Conservation (phyloP, 495 filamentous ascomycete genomes). For the Pseudotulostoma volvatum region DNA sequence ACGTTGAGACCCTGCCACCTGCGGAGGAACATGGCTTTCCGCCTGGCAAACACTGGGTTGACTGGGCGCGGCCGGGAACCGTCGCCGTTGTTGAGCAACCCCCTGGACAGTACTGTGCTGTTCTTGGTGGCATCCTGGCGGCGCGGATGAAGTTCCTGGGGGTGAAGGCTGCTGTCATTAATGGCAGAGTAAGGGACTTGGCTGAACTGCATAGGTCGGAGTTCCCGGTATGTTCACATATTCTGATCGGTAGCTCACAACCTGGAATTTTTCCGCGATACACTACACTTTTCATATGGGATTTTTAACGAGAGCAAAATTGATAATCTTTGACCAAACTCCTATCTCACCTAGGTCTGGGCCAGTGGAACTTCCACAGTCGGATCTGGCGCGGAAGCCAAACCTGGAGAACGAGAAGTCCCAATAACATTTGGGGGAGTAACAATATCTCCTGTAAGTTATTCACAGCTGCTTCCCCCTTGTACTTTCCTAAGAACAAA, state of each 20-base stretch:
- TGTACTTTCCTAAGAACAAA: too few species aligned
- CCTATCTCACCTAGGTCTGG: constrained; percentile 30
- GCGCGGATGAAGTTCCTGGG: constrained; percentile 41
- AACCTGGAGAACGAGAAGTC: constrained; percentile 37
- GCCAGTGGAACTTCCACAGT: constrained; percentile 39
- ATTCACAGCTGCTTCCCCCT: constrained; percentile 1
- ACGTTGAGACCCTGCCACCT: constrained; percentile 8
- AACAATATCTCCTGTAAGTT: constrained; percentile 29
- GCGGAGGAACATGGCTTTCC: constrained; percentile 14
- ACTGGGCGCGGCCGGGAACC: constrained; percentile 33
- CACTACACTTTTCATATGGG: too few species aligned
- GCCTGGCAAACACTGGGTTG: constrained; percentile 40
- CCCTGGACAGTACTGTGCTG: constrained; percentile 39
- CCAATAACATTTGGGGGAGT: constrained; percentile 33
- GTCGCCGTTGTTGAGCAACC: constrained; percentile 47
- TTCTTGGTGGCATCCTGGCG: constrained; percentile 54
- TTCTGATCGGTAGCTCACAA: too few species aligned
- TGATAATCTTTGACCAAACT: background rate
- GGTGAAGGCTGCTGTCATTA: constrained; percentile 36
- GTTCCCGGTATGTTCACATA: constrained; percentile 35
- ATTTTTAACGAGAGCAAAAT: too few species aligned
- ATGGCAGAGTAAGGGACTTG: constrained; percentile 48
- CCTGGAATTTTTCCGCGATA: too few species aligned
- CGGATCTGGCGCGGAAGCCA: constrained; percentile 43
- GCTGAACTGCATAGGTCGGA: constrained; percentile 29